phyloP scores from a whole-genome alignment of 768 basidiomycete genomes.

The Hirschioporus abietinus region DNA sequence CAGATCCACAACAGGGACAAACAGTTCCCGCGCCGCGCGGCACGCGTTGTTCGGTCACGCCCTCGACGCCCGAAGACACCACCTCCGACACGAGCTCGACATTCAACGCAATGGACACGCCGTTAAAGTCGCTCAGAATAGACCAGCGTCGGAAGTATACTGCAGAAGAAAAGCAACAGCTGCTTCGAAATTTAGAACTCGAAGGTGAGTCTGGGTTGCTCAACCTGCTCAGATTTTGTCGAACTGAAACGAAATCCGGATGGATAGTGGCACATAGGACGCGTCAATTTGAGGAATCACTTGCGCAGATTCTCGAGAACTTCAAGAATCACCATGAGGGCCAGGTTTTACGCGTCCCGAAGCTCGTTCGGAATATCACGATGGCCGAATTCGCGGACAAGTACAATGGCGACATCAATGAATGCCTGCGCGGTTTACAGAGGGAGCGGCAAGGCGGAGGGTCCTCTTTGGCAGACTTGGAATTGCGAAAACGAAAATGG shows the following conservation, averaged over 20 bases:
- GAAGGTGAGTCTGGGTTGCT: conserved; percentile 47
- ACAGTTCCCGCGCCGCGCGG: background rate
- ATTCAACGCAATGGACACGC: conserved; percentile 10
- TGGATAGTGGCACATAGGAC: conserved; percentile 72
- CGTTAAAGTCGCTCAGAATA: conserved; percentile 1
- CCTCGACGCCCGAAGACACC: background rate
- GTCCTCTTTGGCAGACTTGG: conserved; percentile 39
- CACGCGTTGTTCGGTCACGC: background rate
- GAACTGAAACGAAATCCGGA: conserved; percentile 7
- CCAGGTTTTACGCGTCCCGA: conserved; percentile 68
- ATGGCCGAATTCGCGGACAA: conserved; percentile 77
- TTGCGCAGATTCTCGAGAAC: conserved; percentile 65
- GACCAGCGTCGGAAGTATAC: conserved; percentile 34
- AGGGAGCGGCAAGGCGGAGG: conserved; percentile 52
- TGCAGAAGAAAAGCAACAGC: conserved; percentile 68
- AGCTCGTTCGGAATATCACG: conserved; percentile 62
- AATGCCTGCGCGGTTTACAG: conserved; percentile 62
- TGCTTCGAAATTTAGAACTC: conserved; percentile 72
- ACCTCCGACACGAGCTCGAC: conserved; percentile 1
- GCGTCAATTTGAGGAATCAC: conserved; percentile 70
- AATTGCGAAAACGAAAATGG: conserved; percentile 76
- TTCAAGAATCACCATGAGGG: conserved; percentile 74
- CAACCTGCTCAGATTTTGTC: conserved; percentile 7
- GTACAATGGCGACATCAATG: conserved; percentile 72
- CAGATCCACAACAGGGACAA: background rate